Base-by-base conservation (phyloP, 192 early-diverging fungal genomes). In the Mortierella hygrophila region DNA sequence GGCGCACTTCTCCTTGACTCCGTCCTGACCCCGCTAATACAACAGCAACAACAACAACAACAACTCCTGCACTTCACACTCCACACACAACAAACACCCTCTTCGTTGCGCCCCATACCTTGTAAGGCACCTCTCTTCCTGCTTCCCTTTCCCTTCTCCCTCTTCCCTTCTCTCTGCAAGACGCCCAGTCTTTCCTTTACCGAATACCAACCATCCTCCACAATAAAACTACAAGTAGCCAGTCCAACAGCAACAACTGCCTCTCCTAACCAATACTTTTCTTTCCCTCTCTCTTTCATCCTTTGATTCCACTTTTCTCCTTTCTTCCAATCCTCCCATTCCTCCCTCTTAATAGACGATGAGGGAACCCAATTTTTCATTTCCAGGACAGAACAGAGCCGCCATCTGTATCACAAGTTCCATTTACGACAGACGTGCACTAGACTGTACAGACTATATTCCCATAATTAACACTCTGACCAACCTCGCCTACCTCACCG, bases 381-480 rank as follows among this genome's bases (percentile, higher is more conserved):
- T 94, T 77, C 96, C 95, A 68, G 88, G 91, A 38, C 93, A 92
- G 80, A 95, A 96, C 89, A 94, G 94, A 89, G 95, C 96, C 11
- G 93, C 93, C 29, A 93, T 96, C 23, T 93, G 93, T 71, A 96
- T 96, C 80, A 93, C 94, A 15, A 93, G 93, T 41, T 92, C 94
- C 15, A 91, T 95, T 63, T 99, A 98, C 85, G 98, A 99, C 89
- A 94, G 97, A 83, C 95, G 98, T 81, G 98, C 97, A n/a, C 92
- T 99, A n/a, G 94, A 96, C 83, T 96, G 95, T 82, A 96, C 97
- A 8, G 97, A 96, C 84, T 93, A 93, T 57, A 89, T 96, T 79
- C 94, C 97, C 42, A 92, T 99, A 72, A 93, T 96, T 81, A 96
- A 96, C 79, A 97, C 97, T 29, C 92, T 99, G 16, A 95, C 94